Percentiles rank a stretch among this genome's conserved stretches.
Conservation (phyloP, 495 filamentous ascomycete genomes). For the Penicillium canariense region DNA sequence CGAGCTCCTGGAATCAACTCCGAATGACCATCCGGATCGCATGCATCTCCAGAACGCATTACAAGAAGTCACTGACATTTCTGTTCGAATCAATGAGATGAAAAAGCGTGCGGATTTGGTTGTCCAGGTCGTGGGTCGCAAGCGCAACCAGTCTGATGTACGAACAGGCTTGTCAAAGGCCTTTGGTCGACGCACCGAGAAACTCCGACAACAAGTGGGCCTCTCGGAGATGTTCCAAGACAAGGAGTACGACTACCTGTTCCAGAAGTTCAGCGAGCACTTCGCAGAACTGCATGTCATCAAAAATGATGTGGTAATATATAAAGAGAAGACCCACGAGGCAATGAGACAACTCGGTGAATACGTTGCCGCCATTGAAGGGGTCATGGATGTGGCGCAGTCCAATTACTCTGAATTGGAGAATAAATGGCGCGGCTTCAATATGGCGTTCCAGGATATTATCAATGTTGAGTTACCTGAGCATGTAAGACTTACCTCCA, state of each 20-base stretch:
- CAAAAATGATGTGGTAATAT: constrained; percentile 84
- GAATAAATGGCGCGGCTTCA: constrained; percentile 86
- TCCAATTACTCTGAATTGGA: constrained; percentile 78
- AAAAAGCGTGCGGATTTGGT: constrained; percentile 90
- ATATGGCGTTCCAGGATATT: constrained; percentile 76
- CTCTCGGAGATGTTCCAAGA: constrained; percentile 70
- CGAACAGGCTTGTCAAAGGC: constrained; percentile 78
- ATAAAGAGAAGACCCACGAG: constrained; percentile 65
- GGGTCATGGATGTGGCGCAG: constrained; percentile 54
- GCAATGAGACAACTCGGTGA: constrained; percentile 72
- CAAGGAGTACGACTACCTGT: constrained; percentile 68
- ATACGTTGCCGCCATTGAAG: constrained; percentile 68
- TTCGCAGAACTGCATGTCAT: constrained; percentile 88
- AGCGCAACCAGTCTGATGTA: constrained; percentile 88
- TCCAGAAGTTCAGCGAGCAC: constrained; percentile 80
- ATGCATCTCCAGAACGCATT: constrained; percentile 60
- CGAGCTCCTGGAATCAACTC: constrained; percentile 74
- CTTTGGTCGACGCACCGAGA: constrained; percentile 82
- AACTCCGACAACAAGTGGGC: constrained; percentile 65
- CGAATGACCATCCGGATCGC: constrained; percentile 78
- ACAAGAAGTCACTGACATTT: constrained; percentile 64
- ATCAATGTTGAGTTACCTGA: constrained; percentile 73
- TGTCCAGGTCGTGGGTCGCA: constrained; percentile 78
- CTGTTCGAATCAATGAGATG: constrained; percentile 83
- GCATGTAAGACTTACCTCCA: constrained; percentile 63